Base-by-base conservation (phyloP, 1,284 basidiomycete genomes). In the Uromyces viciae-fabae region DNA sequence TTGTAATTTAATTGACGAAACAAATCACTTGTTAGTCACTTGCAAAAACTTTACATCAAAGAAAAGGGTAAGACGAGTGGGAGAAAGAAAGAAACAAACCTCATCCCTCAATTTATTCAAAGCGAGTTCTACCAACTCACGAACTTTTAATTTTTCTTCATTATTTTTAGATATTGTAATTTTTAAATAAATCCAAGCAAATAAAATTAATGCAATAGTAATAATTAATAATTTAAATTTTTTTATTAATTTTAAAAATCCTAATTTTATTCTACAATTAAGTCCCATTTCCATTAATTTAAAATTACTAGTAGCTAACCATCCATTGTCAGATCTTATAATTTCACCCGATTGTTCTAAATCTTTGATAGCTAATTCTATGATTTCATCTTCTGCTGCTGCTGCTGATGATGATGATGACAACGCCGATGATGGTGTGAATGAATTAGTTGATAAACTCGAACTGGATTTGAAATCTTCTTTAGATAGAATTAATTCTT, bases 91-190 rank as follows among this genome's bases (percentile, higher is more conserved):
- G 36, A 46, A 49, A 2, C 31, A 49, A 9, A 85, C 87, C 84
- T 94, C 93, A 85, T 93, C 92, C 84, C 92, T 92, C 82, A 97
- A 89, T 19, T 91, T 90, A 82, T 92, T 91, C 40, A 96, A 89
- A 3, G 92, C 92, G 81, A 92, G 90, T 84, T 92, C 90, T 25
- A 94, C 93, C 64, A 96, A 88, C 84, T 91, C 90, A 76, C 91
- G 89, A 62, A 93, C 91, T 82, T 91, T 91, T 83, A 89, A 89
- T 82, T 88, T 89, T 86, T 95, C 92, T n/a, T 88, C 86, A 83
- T 87, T 88, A 82, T 88, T 89, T 82, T 88, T 88, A 74, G 89
- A 88, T 82, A 89, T 33, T n/a, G 36, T 46, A 19, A 73, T 42
- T n/a, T 42, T 58, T 11, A 79, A 15, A 46, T 80, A 80, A 49